phyloP scores from a whole-genome alignment of 176 grass and related monocot genomes.

The Oryza rufipogon region DNA sequence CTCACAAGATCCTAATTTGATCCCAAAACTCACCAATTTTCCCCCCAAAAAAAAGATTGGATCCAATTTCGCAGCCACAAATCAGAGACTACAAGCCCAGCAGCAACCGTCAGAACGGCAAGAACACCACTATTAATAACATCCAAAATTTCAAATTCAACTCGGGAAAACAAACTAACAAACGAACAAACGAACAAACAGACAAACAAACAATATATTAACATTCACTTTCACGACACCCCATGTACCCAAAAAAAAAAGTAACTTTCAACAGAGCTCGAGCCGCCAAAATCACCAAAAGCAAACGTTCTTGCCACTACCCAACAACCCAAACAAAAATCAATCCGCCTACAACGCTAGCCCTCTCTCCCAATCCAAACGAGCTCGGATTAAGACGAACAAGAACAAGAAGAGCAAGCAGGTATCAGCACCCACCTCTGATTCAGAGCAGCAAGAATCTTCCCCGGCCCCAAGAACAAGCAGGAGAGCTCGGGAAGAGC shows the following conservation, averaged over 20 bases:
- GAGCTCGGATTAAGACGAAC: too few species aligned
- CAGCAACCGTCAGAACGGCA: neutral
- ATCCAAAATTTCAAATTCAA: slow-evolving; percentile 27
- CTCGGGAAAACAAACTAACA: neutral
- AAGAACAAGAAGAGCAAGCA: neutral
- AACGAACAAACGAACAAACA: neutral
- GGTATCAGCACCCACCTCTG: slow-evolving; percentile 32
- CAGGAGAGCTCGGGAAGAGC: neutral
- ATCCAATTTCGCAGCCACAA: slow-evolving; percentile 40
- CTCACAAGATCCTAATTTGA: slow-evolving; percentile 8
- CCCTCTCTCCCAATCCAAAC: neutral
- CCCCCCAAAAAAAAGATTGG: neutral
- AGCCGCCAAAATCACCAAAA: slow-evolving; percentile 48
- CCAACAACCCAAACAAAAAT: slow-evolving; percentile 10
- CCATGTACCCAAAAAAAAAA: slow-evolving; percentile 30
- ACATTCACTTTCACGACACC: slow-evolving; percentile 35
- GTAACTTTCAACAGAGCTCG: slow-evolving; percentile 32
- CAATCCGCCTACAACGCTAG: slow-evolving; percentile 16
- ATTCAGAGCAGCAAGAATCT: slow-evolving; percentile 3
- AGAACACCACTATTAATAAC: neutral
- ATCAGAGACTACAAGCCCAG: neutral
- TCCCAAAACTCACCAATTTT: neutral
- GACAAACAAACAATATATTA: neutral
- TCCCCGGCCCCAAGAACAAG: neutral
- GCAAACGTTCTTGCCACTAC: slow-evolving; percentile 37